A percentile compares a stretch with the other conserved stretches of the same genome.
These are phyloP conservation scores for Zasmidium citrigriseum DNA, from an alignment of 2,329 filamentous ascomycete genomes.

Conservation along the genomic window DNA sequence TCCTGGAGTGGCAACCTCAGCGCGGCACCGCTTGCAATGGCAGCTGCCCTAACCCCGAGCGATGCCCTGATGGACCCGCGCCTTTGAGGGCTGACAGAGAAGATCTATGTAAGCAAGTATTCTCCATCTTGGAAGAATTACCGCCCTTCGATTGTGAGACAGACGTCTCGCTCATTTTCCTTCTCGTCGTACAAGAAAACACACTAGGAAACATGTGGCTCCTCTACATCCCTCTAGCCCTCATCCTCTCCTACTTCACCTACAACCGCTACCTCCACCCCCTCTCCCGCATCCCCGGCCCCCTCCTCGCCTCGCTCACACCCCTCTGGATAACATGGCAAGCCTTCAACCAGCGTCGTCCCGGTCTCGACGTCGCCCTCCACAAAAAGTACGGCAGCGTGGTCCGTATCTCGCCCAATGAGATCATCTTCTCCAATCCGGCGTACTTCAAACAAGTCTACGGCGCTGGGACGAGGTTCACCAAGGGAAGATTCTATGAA, in stretches of 20 bases:
- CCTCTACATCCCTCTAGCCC: neutral
- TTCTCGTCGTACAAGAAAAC: neutral
- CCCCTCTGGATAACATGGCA: slow-evolving; percentile 7
- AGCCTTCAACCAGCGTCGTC: slow-evolving; percentile 3
- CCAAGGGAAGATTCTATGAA: slow-evolving; percentile 6
- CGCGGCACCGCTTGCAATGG: too few species aligned
- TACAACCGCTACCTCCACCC: slow-evolving; percentile 27
- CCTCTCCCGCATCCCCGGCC: slow-evolving; percentile 43
- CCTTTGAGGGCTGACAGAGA: too few species aligned
- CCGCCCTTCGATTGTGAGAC: neutral
- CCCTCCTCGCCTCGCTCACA: slow-evolving; percentile 24
- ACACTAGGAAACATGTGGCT: neutral
- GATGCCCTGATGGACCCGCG: too few species aligned
- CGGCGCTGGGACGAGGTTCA: slow-evolving; percentile 3
- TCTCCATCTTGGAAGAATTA: too few species aligned
- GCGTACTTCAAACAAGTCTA: slow-evolving; percentile 1
- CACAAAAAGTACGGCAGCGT: slow-evolving; percentile 14
- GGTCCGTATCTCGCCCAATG: slow-evolving; percentile 13
- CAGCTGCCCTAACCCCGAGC: too few species aligned
- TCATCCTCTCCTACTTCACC: neutral
- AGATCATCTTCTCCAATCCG: slow-evolving; percentile 9
- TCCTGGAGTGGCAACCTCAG: too few species aligned
- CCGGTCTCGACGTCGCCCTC: neutral
- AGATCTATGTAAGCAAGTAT: too few species aligned
- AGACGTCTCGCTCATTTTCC: neutral